Percentiles rank a stretch among this genome's conserved stretches.
These are phyloP conservation scores for Wickerhamomyces bovis DNA, from an alignment of 805 yeast genomes.

Conservation along the genomic window DNA sequence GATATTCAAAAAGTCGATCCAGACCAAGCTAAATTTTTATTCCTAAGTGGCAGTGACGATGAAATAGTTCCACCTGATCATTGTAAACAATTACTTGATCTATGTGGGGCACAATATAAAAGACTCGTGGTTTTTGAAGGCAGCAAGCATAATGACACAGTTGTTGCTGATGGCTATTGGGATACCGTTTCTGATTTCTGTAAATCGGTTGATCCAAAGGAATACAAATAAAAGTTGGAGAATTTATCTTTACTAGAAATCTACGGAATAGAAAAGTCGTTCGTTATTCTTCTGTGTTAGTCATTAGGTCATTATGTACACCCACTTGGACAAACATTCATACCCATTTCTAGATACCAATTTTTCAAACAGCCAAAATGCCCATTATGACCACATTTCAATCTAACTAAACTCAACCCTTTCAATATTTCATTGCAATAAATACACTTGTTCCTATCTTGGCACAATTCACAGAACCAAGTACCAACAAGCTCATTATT, in stretches of 20 bases:
- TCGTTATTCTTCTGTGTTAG: background rate
- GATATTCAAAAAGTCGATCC: slow-evolving; percentile 46
- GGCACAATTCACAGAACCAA: slow-evolving; percentile 84
- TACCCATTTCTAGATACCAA: slow-evolving; percentile 67
- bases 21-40: slow-evolving; percentile 52
- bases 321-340: slow-evolving; percentile 77
- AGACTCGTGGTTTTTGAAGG: slow-evolving; percentile 46
- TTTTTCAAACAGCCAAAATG: slow-evolving; percentile 73
- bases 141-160: slow-evolving; percentile 81
- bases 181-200: slow-evolving; percentile 53
- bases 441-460: slow-evolving; percentile 43
- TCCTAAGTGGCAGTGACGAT: slow-evolving; percentile 69
- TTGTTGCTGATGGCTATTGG: slow-evolving; percentile 76
- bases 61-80: slow-evolving; percentile 91
- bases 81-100: slow-evolving; percentile 53
- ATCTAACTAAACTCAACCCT: slow-evolving; percentile 54
- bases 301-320: slow-evolving; percentile 7
- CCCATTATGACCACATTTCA: slow-evolving; percentile 82
- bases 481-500: slow-evolving; percentile 46
- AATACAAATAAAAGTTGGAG: too few relatives aligned
- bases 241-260: background rate
- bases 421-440: slow-evolving; percentile 73
- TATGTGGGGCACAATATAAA: slow-evolving; percentile 48
- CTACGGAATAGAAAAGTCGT: background rate
- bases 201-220: slow-evolving; percentile 20